Conservation (phyloP, 352 stramenopile species). For the Pythium chondricola region DNA sequence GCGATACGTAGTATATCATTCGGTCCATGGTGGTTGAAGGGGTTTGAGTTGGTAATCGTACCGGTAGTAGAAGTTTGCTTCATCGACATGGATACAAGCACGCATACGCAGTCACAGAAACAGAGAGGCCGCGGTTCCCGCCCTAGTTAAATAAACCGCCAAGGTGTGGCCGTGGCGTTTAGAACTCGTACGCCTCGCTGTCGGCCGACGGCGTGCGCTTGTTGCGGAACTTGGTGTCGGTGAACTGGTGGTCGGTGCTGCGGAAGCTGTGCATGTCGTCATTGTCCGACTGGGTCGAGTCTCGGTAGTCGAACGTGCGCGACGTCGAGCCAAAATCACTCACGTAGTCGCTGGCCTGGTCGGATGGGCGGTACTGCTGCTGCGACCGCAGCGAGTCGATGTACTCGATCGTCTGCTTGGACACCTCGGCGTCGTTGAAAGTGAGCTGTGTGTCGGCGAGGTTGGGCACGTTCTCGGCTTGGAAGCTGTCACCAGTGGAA, state of each 20-base stretch:
- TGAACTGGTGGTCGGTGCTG: constrained; percentile 15
- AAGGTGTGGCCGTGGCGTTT: too few species aligned
- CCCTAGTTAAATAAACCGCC: too few species aligned
- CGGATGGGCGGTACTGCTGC: constrained; percentile 15
- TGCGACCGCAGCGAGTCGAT: constrained; percentile 13
- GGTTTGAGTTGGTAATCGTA: too few species aligned
- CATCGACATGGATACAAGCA: too few species aligned
- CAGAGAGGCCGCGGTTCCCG: too few species aligned
- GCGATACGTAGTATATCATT: too few species aligned
- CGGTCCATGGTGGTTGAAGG: too few species aligned
- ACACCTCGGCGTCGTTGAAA: constrained; percentile 18
- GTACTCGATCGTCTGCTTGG: constrained; percentile 18
- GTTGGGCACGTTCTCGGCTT: constrained; percentile 12
- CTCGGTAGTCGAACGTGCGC: constrained; percentile 10
- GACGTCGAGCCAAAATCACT: constrained; percentile 13
- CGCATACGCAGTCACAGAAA: too few species aligned
- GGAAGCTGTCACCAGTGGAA: constrained; percentile 10
- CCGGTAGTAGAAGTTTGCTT: too few species aligned
- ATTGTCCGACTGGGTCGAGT: constrained; percentile 12
- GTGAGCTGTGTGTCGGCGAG: constrained; percentile 10
- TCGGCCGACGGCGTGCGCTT: constrained; percentile 33
- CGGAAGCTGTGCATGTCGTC: constrained; percentile 8
- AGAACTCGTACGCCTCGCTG: constrained; percentile 75
- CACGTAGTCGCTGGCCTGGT: constrained; percentile 15
- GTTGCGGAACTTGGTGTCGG: constrained; percentile 22